A percentile compares a stretch with the other conserved stretches of the same genome.
phyloP scores from a whole-genome alignment of 169 alveolate genomes.

The Eimeria sp. region DNA sequence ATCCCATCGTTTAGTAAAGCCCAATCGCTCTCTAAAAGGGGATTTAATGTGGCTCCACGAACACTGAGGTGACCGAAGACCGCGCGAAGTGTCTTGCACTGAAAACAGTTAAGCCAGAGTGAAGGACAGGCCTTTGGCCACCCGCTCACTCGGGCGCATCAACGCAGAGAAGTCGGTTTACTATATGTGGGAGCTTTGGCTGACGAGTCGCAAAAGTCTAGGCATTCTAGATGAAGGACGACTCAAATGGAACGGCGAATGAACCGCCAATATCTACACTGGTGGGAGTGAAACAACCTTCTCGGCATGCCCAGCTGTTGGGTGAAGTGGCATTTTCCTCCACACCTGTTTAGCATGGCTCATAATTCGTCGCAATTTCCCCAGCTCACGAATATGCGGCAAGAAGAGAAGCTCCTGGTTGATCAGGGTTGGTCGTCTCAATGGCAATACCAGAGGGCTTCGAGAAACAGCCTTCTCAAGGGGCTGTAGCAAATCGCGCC shows the following conservation, averaged over 20 bases:
- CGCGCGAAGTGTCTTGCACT: slow-evolving; percentile 77
- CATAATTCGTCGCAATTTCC: slow-evolving; percentile 47
- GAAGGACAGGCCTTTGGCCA: not conserved
- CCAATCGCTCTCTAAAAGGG: slow-evolving; percentile 2
- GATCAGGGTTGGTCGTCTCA: slow-evolving; percentile 73
- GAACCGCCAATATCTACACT: not conserved
- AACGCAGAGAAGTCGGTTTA: not conserved
- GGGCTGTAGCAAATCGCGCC: slow-evolving; percentile 71
- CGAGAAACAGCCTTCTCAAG: slow-evolving; percentile 56
- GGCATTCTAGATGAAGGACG: not conserved
- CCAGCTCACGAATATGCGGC: slow-evolving; percentile 65
- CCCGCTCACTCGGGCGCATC: not conserved
- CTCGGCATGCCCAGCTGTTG: not conserved
- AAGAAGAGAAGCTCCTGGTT: slow-evolving; percentile 59
- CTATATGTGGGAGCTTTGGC: not conserved
- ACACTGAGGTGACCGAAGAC: slow-evolving; percentile 66
- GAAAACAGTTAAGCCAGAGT: slow-evolving; percentile 16
- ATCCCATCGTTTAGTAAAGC: slow-evolving; percentile 17
- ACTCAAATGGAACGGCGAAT: not conserved
- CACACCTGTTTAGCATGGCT: slow-evolving; percentile 50
- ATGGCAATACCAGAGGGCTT: slow-evolving; percentile 51
- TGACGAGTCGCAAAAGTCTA: not conserved
- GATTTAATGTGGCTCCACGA: slow-evolving; percentile 48
- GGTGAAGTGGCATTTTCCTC: not conserved
- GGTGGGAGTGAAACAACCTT: not conserved